Conservation (phyloP, 441 rosid genomes). For the Manihot esculenta region DNA sequence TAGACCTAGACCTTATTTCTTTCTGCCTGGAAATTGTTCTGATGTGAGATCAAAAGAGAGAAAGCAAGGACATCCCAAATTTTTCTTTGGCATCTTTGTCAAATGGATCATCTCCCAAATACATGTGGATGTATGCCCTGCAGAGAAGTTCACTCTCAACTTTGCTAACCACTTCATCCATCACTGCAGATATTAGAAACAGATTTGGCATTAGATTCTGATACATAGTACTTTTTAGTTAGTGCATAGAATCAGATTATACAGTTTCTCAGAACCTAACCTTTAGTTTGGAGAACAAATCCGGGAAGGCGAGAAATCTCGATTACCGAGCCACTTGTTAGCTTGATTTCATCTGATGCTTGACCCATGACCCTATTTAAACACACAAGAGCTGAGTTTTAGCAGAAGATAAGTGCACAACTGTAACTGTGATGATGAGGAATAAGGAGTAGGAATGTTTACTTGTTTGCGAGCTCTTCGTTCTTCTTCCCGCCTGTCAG, state of each 20-base stretch:
- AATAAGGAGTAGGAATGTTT: neutral
- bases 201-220: slow-evolving; percentile 5
- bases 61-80: slow-evolving; percentile 45
- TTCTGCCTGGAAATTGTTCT: slow-evolving; percentile 6
- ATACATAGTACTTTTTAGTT: too few relatives aligned
- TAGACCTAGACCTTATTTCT: slow-evolving; percentile 20
- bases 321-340: slow-evolving; percentile 43
- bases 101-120: slow-evolving; percentile 47
- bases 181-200: slow-evolving; percentile 33
- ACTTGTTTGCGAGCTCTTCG: slow-evolving; percentile 42
- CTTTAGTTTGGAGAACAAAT: slow-evolving; percentile 39
- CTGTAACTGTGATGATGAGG: neutral
- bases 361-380: slow-evolving; percentile 40
- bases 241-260: neutral
- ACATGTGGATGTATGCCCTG: slow-evolving; percentile 48
- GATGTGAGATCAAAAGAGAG: slow-evolving; percentile 32
- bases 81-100: slow-evolving; percentile 55
- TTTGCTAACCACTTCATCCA: slow-evolving; percentile 41
- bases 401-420: neutral
- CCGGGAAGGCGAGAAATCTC: slow-evolving; percentile 48
- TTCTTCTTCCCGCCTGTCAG: slow-evolving; percentile 43
- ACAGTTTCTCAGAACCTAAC: slow-evolving; percentile 15
- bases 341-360: slow-evolving; percentile 46
- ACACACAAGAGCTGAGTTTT: neutral
- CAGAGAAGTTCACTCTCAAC: slow-evolving; percentile 54